Evolutionary conservation across 1,284 basidiomycete genomes (phyloP).

Genomic region (Pseudozyma hubeiensis): DNA sequence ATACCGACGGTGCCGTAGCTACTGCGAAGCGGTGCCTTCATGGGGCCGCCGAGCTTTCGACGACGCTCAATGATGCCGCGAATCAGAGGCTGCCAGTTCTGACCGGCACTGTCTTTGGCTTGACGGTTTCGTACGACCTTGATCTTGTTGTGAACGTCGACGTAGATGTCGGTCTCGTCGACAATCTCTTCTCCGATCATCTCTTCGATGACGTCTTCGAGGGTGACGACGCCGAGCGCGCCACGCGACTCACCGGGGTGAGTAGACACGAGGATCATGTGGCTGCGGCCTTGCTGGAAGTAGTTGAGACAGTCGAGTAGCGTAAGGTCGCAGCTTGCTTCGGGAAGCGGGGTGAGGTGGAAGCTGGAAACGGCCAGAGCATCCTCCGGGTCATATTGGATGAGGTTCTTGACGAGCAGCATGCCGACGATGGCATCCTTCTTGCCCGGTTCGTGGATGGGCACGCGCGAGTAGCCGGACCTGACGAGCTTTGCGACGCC

Average conservation of each 20-base stretch:
- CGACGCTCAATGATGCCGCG: slow-evolving; percentile 68
- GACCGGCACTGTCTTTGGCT: slow-evolving; percentile 26
- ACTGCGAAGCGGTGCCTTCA: slow-evolving; percentile 55
- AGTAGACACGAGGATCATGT: slow-evolving; percentile 85
- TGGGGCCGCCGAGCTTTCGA: slow-evolving; percentile 58
- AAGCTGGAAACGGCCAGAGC: slow-evolving; percentile 77
- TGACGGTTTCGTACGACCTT: slow-evolving; percentile 53
- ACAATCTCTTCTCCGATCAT: slow-evolving; percentile 68
- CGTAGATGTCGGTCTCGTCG: slow-evolving; percentile 67
- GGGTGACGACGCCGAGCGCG: slow-evolving; percentile 72
- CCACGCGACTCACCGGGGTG: slow-evolving; percentile 84
- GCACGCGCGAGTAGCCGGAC: slow-evolving; percentile 90
- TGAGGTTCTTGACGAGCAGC: slow-evolving; percentile 79
- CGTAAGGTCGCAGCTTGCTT: slow-evolving; percentile 84
- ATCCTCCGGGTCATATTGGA: slow-evolving; percentile 88
- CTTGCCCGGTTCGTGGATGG: slow-evolving; percentile 83
- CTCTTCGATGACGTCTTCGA: slow-evolving; percentile 76
- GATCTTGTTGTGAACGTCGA: slow-evolving; percentile 66
- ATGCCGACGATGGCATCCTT: slow-evolving; percentile 85
- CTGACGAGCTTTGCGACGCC: slow-evolving; percentile 75
- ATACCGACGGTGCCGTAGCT: slow-evolving; percentile 55
- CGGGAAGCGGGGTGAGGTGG: slow-evolving; percentile 79
- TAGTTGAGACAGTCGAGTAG: slow-evolving; percentile 71
- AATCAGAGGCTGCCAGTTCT: slow-evolving; percentile 65
- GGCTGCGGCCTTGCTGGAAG: slow-evolving; percentile 90